Evolutionary conservation across 2,329 filamentous ascomycete genomes (phyloP), one percentile per base, ranked within the genome.

Genomic region (Alternaria angustiovoidea): DNA sequence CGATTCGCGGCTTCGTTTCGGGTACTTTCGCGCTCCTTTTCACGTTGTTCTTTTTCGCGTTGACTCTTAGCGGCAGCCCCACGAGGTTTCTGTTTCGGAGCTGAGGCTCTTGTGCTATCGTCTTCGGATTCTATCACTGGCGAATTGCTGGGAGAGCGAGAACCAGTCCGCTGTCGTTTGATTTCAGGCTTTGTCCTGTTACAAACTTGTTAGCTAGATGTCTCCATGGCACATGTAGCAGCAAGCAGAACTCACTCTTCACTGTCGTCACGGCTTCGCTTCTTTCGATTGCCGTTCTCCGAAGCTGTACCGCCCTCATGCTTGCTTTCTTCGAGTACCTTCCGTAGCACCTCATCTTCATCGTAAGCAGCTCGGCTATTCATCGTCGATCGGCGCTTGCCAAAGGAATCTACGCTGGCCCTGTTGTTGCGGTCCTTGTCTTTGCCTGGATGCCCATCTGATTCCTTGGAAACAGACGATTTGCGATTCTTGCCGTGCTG

Each of bases 331-430:
- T 98, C 94, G 69, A 99, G 93, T 30, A 94, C 95, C 67, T 91
- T 88, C 55, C 93, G 88, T 39, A 99, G 79, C 72, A 94, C 89
- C 76, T 96, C 93, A 70, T 96, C 94, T 79, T 99, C 95, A 66
- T 98, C 94, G 71, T 98, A 98, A 22, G 93, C 94, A 42, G 94
- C 94, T 63, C 94, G 89, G 77, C 95, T 99, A 75, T 98, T 97
- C 93, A 98, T 97, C 7, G 95, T 99, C 20, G 93, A 97, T 28
- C 95, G 88, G 61, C 95, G 88, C 78, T 97, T 98, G 38, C 90
- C 88, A 53, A 87, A 85, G 54, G 88, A 85, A 43, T 84, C 82
- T 42, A 84, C 85, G 67, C 82, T 87, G 49, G 80, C 80, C 60
- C 84, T 79, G 24, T 82, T 78, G 84, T 87, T 65, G 81, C 86